Evolutionary conservation across 306 rosid species (phyloP).

Genomic region (Aeschynomene evenia): DNA sequence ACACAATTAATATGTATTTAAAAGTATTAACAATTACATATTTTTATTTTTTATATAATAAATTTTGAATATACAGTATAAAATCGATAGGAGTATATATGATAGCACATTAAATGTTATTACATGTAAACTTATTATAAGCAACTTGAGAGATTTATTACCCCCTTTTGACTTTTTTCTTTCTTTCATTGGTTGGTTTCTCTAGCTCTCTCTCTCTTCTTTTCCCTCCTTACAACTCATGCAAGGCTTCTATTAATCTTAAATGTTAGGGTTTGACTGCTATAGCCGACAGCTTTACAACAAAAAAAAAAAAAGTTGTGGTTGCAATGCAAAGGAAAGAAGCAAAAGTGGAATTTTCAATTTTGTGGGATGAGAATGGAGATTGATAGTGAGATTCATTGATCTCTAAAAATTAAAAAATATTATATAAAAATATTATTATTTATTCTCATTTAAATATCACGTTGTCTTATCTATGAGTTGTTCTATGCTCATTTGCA

Average conservation of each 20-base stretch:
- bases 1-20: too few species aligned
- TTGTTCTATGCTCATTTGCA: background rate
- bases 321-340: background rate
- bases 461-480: background rate
- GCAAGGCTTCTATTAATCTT: background rate
- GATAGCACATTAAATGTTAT: too few species aligned
- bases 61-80: too few species aligned
- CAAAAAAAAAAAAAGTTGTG: background rate
- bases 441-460: background rate
- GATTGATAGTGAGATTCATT: background rate
- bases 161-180: conserved; percentile 27
- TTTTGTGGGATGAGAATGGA: background rate
- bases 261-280: conserved; percentile 31
- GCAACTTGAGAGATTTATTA: background rate
- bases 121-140: too few species aligned
- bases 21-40: too few species aligned
- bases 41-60: too few species aligned
- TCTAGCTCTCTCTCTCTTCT: conserved; percentile 8
- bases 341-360: conserved; percentile 10
- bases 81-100: too few species aligned
- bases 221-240: background rate
- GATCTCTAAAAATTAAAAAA: background rate
- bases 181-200: background rate
- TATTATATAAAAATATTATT: too few species aligned
- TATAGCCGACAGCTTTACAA: background rate